Base-by-base conservation (phyloP, 2,329 filamentous ascomycete genomes). In the Coniosporium tulheliwenetii region DNA sequence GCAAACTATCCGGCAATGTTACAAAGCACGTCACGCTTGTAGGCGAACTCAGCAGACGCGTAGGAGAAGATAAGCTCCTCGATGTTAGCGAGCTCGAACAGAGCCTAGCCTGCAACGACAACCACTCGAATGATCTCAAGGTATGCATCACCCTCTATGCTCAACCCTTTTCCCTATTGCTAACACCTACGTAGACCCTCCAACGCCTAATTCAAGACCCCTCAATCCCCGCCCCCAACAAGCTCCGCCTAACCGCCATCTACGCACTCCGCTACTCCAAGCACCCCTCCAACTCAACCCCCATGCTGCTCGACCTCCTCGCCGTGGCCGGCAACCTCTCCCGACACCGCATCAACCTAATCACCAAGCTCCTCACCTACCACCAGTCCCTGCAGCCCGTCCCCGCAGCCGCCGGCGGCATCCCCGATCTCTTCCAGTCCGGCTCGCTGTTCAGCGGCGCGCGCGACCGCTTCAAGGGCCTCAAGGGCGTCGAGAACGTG, bases 11-110 rank as follows among this genome's bases (percentile, higher is more conserved):
- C 1, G 87, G 91, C 32, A 98, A 98, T 50, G 91, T 98, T 41
- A 96, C 87, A 64, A 98, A 98, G 57, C 91, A 98, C 57, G 93
- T 98, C 43, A 94, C 91, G 0, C 67, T 98, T 15, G 91, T 98
- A 15, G 86, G 86, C 1, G 93, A 98, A 56, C 70, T 98, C 34
- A 95, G 86, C 58, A 75, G 89, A 43, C 77, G 84, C 42, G 87
- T 98, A 10, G 83, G 81, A 5, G 77, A 81, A 33, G 84, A 96
- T 50, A 85, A 78, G 50, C 63, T 98, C 33, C 70, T 98, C n/a
- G 91, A 98, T 59, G 86, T 96, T 43, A 94, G 86, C 60, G 91
- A 98, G 65, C 70, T 96, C 37, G 91, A 98, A 62, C 91, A 98
- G 60, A 95, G 87, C 55, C 66, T 98, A 41, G 91, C 89, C 38